Evolutionary conservation across 352 stramenopile genomes (phyloP).

Genomic region (Phytophthora pseudosyringae): DNA sequence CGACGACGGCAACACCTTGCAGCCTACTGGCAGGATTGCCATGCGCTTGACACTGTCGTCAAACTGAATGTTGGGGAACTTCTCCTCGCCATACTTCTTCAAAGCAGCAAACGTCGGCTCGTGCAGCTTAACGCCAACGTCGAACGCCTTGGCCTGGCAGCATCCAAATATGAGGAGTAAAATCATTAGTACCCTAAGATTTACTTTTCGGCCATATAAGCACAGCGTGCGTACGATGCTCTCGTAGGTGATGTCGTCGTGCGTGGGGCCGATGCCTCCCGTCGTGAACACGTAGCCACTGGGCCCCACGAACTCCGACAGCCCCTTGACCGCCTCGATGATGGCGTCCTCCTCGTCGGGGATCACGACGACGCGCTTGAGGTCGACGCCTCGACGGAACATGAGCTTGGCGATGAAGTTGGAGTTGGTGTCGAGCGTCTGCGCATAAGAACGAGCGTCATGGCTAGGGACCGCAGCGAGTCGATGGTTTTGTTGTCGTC

Average conservation of each 20-base stretch:
- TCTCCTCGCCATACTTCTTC: constrained; percentile 55
- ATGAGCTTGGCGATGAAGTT: constrained; percentile 84
- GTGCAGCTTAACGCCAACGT: constrained; percentile 62
- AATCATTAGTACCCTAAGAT: constrained; percentile 26
- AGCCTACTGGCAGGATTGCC: constrained; percentile 58
- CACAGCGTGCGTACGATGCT: constrained; percentile 21
- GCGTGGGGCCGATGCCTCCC: constrained; percentile 82
- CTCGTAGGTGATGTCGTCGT: constrained; percentile 91
- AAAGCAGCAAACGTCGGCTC: constrained; percentile 66
- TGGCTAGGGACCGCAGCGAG: constrained; percentile 8
- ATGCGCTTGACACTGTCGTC: constrained; percentile 80
- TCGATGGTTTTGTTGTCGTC: constrained; percentile 1
- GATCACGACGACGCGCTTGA: constrained; percentile 80
- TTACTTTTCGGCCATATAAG: no score
- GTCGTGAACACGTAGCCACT: constrained; percentile 85
- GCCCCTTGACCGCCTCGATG: constrained; percentile 67
- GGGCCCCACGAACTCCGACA: constrained; percentile 75
- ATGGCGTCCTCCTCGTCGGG: constrained; percentile 83
- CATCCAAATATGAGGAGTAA: background rate
- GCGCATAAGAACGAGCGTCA: constrained; percentile 1
- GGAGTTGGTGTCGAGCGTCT: constrained; percentile 90
- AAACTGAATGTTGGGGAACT: constrained; percentile 58
- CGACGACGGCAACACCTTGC: constrained; percentile 53
- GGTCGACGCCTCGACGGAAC: constrained; percentile 78
- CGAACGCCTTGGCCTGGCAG: constrained; percentile 68